Evolutionary conservation across 2,329 filamentous ascomycete species (phyloP), one percentile per base, ranked within the genome.

Genomic region (Hypoxylon sp.): DNA sequence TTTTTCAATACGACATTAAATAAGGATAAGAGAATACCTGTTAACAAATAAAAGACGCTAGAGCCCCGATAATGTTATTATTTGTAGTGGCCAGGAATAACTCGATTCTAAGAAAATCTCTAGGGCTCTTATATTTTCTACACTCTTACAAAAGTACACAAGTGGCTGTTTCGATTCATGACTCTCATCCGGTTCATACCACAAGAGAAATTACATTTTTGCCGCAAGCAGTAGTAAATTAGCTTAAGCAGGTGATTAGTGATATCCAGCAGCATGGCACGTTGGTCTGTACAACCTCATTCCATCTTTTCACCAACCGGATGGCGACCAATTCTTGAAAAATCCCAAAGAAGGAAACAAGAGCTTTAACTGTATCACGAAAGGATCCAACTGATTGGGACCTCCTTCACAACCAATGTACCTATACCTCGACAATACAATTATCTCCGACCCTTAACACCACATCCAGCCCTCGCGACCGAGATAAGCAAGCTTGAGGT

Each of bases 401-500:
- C 21, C 8, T 29, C 19, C n/a, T 30, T 9, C n/a, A 8, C 47
- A 58, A 48, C 47, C 12, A 12, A 57, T 29, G 34, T 41, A 27
- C 25, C 45, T 56, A 56, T 29, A 39, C 48, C 32, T 37, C 21
- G 9, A 11, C 11, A 12, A 8, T 47, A 19, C 12, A 23, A 7
- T 51, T 30, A 47, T 16, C 21, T 16, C 29, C 43, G 32, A 37
- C 41, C 29, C 27, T 21, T 29, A 23, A 51, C 12, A 48, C 9
- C n/a, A n/a, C n/a, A n/a, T n/a, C n/a, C 4, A 41, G 11, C 29
- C 46, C 21, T 43, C 12, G 34, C 9, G 23, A n/a, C 39, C 45
- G 19, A 59, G 46, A 54, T 56, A 53, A 52, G 39, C 47, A 62
- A 43, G 14, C 23, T 27, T 45, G 48, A 58, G 23, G 39, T 5